Evolutionary conservation across 2,329 filamentous ascomycete genomes (phyloP).

Genomic region (Bisporella sp.): DNA sequence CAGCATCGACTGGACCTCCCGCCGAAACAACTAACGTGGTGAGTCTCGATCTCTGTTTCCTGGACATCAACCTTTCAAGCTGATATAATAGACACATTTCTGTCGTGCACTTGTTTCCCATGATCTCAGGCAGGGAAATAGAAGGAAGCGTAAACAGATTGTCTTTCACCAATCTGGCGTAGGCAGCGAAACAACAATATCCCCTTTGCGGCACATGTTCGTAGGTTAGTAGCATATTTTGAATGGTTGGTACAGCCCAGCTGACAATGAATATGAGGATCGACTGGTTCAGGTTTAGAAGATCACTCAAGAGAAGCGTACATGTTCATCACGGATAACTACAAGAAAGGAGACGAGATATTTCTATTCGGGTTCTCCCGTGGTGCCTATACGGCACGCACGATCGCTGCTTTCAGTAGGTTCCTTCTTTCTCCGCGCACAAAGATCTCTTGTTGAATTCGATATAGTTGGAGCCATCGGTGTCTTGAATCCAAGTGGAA

Average conservation of each 20-base stretch:
- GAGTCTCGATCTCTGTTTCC: not conserved
- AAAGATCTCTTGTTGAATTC: not conserved
- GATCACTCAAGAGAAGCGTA: conserved; percentile 42
- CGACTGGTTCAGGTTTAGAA: conserved; percentile 45
- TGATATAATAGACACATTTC: not conserved
- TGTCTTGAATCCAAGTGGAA: not conserved
- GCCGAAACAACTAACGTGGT: not conserved
- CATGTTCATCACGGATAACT: conserved; percentile 34
- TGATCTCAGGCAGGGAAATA: not conserved
- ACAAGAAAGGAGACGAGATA: conserved; percentile 35
- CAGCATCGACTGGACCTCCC: not conserved
- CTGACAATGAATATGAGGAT: conserved; percentile 27
- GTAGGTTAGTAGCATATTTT: too few relatives aligned
- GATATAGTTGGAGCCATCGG: not conserved
- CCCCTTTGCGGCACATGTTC: too few relatives aligned
- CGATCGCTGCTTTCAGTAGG: conserved; percentile 22
- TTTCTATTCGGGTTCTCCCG: conserved; percentile 34
- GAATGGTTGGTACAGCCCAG: too few relatives aligned
- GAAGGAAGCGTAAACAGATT: conserved; percentile 35
- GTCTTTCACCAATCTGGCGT: conserved; percentile 18
- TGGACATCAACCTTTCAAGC: too few relatives aligned
- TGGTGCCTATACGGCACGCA: conserved; percentile 35
- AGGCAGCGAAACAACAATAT: not conserved
- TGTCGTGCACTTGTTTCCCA: not conserved
- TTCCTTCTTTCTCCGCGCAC: not conserved